Evolutionary conservation across 208 protist species (phyloP).

Genomic region (Trypanosoma melophagium): DNA sequence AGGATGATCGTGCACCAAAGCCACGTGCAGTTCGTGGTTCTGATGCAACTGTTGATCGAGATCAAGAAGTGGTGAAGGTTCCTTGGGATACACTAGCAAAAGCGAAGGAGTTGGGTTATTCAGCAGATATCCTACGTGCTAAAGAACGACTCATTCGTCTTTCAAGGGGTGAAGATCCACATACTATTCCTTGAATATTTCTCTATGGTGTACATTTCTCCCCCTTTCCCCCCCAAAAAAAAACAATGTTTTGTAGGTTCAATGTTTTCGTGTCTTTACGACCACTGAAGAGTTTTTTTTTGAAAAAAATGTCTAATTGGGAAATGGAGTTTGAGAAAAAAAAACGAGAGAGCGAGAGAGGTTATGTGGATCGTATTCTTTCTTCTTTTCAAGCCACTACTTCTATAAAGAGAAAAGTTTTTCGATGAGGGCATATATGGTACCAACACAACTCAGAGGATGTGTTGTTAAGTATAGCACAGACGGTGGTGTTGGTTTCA

Average conservation of each 20-base stretch:
- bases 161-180: constrained; percentile 81
- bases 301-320: too few species aligned
- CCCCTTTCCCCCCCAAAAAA: background rate
- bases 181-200: constrained; percentile 72
- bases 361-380: background rate
- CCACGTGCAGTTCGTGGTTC: constrained; percentile 65
- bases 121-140: constrained; percentile 69
- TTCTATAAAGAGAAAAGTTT: background rate
- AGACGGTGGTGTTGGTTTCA: constrained; percentile 23
- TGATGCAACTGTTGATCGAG: constrained; percentile 32
- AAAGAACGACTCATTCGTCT: constrained; percentile 85
- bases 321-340: constrained; percentile 5
- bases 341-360: too few species aligned
- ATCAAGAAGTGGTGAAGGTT: constrained; percentile 73
- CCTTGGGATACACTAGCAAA: constrained; percentile 76
- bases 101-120: constrained; percentile 67
- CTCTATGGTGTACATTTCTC: background rate
- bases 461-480: constrained; percentile 24
- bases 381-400: constrained; percentile 12
- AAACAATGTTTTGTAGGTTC: background rate
- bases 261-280: background rate
- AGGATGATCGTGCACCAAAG: constrained; percentile 54
- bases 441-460: constrained; percentile 6
- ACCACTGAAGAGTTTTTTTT: background rate
- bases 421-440: background rate